A percentile compares a stretch with the other conserved stretches of the same genome.
Evolutionary conservation across 352 stramenopile genomes (phyloP).

Genomic region (Globisporangium nagaii): DNA sequence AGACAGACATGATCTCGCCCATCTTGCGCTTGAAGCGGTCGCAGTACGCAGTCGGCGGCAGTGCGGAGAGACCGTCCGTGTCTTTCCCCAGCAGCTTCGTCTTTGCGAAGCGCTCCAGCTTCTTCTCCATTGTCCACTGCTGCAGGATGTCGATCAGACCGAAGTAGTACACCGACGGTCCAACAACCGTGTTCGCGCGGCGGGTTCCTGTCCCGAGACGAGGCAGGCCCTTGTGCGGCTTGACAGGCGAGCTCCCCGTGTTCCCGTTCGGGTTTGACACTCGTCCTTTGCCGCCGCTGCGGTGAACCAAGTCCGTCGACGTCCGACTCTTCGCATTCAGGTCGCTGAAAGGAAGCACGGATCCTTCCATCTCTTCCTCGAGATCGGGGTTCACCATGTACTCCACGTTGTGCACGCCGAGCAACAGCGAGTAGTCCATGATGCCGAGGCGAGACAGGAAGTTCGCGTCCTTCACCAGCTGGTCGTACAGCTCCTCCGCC

Average conservation of each 20-base stretch:
- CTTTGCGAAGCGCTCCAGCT: slow-evolving; percentile 86
- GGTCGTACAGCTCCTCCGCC: slow-evolving; percentile 77
- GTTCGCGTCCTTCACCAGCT: slow-evolving; percentile 81
- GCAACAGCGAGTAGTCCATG: slow-evolving; percentile 90
- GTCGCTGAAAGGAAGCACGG: background rate
- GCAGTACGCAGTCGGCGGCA: slow-evolving; percentile 78
- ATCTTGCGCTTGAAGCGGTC: slow-evolving; percentile 87
- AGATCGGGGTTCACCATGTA: slow-evolving; percentile 83
- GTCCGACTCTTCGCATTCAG: slow-evolving; percentile 1
- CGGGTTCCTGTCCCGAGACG: slow-evolving; percentile 63
- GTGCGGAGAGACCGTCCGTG: slow-evolving; percentile 70
- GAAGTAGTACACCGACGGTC: slow-evolving; percentile 86
- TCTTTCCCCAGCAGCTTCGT: slow-evolving; percentile 80
- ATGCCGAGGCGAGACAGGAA: slow-evolving; percentile 83
- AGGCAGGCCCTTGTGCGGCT: slow-evolving; percentile 35
- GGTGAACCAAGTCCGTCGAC: slow-evolving; percentile 31
- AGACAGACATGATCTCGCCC: slow-evolving; percentile 77
- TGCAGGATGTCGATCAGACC: slow-evolving; percentile 87
- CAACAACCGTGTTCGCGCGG: slow-evolving; percentile 82
- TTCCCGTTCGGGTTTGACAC: slow-evolving; percentile 15
- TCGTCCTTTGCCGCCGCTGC: slow-evolving; percentile 14
- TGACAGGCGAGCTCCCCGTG: slow-evolving; percentile 16
- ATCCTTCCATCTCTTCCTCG: slow-evolving; percentile 31
- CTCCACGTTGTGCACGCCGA: slow-evolving; percentile 87
- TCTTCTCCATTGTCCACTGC: slow-evolving; percentile 90